These are phyloP conservation scores for Linaria vulgaris DNA, from an alignment of 257 asterid genomes.

Conservation along the genomic window DNA sequence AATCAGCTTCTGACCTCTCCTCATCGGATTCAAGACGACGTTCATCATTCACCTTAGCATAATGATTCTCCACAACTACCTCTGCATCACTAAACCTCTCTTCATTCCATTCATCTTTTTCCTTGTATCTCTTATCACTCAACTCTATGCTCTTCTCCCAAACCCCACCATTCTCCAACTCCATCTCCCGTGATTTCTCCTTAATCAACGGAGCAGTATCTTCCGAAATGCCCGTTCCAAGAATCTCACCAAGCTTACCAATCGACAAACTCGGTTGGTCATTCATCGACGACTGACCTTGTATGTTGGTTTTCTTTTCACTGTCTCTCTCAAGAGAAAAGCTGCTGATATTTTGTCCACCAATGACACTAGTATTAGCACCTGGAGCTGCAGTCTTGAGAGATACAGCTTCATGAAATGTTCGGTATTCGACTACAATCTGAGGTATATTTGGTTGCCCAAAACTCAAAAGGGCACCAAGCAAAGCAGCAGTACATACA, in stretches of 20 bases:
- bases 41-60: constrained; percentile 16
- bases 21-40: constrained; percentile 45
- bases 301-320: constrained; percentile 30
- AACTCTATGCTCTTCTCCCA: constrained; percentile 22
- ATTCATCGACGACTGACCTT: constrained; percentile 25
- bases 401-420: constrained; percentile 38
- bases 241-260: constrained; percentile 29
- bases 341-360: constrained; percentile 43
- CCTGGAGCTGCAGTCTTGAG: constrained; percentile 38
- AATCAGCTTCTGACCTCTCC: constrained; percentile 63
- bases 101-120: constrained; percentile 24
- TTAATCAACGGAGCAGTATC: constrained; percentile 25
- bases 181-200: constrained; percentile 27
- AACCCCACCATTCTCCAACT: constrained; percentile 21
- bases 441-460: constrained; percentile 80
- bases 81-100: constrained; percentile 18
- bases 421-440: constrained; percentile 60
- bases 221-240: constrained; percentile 34
- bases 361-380: constrained; percentile 29
- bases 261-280: constrained; percentile 18
- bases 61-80: no score
- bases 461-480: constrained; percentile 79
- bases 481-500: constrained; percentile 85
- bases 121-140: constrained; percentile 1
- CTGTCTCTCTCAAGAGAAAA: constrained; percentile 45